Evolutionary conservation across 352 stramenopile genomes (phyloP).

Genomic region (Blastocystis sp.): DNA sequence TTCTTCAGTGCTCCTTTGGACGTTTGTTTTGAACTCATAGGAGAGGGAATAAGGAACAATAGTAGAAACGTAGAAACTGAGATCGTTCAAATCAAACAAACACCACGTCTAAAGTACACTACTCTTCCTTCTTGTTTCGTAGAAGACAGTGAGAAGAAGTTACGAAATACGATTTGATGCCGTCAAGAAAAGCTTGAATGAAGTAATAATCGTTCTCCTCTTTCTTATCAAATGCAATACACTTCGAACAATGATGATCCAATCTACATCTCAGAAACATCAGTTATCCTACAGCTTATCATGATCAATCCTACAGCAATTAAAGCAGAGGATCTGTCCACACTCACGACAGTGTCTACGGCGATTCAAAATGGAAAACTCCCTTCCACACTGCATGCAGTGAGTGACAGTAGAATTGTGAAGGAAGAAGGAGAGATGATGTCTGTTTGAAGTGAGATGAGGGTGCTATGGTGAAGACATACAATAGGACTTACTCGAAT

Average conservation of each 20-base stretch:
- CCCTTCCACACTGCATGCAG: conserved; percentile 44
- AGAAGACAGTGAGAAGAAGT: neutral
- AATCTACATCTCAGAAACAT: neutral
- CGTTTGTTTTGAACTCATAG: conserved; percentile 14
- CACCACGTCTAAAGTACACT: neutral
- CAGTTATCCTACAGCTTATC: neutral
- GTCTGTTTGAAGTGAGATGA: conserved; percentile 4
- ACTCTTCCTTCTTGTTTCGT: neutral
- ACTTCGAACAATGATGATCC: conserved; percentile 41
- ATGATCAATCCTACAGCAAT: conserved; percentile 31
- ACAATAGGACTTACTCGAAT: neutral
- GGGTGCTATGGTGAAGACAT: neutral
- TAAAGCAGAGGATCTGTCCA: conserved; percentile 45
- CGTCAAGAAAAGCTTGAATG: conserved; percentile 22
- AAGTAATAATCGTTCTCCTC: neutral
- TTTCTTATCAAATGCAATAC: neutral
- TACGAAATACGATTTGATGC: conserved; percentile 55
- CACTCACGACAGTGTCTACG: conserved; percentile 19
- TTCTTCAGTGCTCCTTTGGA: neutral
- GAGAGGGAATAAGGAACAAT: neutral
- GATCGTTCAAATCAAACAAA: neutral
- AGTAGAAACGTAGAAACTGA: neutral
- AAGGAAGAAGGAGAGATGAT: conserved; percentile 52
- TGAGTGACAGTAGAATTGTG: neutral
- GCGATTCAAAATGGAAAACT: conserved; percentile 31